These are phyloP conservation scores for Eragrostis curvula DNA, from an alignment of 176 grass and related monocot species.

Conservation along the genomic window DNA sequence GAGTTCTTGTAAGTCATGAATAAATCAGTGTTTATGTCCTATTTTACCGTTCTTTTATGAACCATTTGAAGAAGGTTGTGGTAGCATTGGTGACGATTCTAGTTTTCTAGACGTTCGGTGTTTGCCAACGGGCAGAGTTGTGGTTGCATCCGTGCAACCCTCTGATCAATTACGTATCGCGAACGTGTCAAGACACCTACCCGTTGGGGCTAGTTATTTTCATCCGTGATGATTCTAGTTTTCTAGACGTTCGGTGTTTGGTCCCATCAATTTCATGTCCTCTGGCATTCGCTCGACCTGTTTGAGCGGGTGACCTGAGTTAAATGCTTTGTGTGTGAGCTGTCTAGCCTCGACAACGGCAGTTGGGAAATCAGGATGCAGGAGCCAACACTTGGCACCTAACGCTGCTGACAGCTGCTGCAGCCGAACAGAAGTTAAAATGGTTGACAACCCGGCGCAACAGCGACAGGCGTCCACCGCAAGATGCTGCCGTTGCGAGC, in stretches of 20 bases:
- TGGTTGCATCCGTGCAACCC: background rate
- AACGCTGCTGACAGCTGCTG: background rate
- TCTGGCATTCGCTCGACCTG: background rate
- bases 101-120: background rate
- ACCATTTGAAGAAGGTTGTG: background rate
- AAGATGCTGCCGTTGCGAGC: background rate
- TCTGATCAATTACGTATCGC: no score
- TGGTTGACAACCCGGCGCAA: background rate
- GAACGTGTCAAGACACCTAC: background rate
- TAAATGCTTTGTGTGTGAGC: constrained; percentile 4
- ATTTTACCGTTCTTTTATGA: background rate
- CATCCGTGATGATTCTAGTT: background rate
- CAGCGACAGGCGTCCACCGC: background rate
- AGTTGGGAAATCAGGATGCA: constrained; percentile 8
- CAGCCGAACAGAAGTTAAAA: constrained; percentile 12
- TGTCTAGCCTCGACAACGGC: background rate
- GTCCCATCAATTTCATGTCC: background rate
- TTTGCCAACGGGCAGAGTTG: no score
- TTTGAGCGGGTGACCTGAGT: background rate
- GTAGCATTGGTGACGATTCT: background rate
- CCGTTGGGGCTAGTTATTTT: background rate
- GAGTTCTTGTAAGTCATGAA: background rate
- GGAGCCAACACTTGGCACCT: constrained; percentile 25
- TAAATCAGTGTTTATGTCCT: background rate
- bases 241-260: background rate